Conservation (phyloP, 73 alveolate species). For the Paramecium sexaurelia region DNA sequence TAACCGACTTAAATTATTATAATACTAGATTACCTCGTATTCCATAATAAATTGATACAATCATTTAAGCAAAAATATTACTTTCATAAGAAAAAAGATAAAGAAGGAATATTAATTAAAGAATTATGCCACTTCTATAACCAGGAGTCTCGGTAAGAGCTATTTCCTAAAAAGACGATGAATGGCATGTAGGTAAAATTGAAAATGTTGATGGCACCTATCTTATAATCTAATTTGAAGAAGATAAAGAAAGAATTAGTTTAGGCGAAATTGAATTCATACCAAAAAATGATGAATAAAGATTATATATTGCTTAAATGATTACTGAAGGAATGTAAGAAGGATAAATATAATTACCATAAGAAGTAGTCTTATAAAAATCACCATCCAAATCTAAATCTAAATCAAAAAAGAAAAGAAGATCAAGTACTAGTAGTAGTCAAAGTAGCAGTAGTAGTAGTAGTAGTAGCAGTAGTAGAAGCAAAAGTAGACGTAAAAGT, state of each 20-base stretch:
- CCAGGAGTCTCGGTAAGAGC: slow-evolving; percentile 50
- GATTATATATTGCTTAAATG: slow-evolving; percentile 11
- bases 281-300: slow-evolving; percentile 22
- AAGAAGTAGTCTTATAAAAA: background rate
- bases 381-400: slow-evolving; percentile 19
- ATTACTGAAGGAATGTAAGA: slow-evolving; percentile 32
- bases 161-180: slow-evolving; percentile 42
- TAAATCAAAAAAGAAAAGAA: slow-evolving; percentile 7
- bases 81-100: slow-evolving; percentile 50
- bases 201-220: slow-evolving; percentile 56
- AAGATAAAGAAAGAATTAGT: slow-evolving; percentile 15
- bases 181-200: slow-evolving; percentile 64
- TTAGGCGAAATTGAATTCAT: slow-evolving; percentile 65
- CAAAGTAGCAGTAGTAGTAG: background rate
- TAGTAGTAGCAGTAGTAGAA: background rate
- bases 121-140: background rate
- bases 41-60: slow-evolving; percentile 69
- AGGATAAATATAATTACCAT: background rate
- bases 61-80: slow-evolving; percentile 52
- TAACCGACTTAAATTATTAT: slow-evolving; percentile 79
- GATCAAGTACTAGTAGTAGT: slow-evolving; percentile 45
- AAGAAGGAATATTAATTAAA: slow-evolving; percentile 16
- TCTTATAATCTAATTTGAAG: slow-evolving; percentile 51
- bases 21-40: slow-evolving; percentile 85
- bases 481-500: background rate